Conservation (phyloP, 2,329 filamentous ascomycete genomes). For the Cladosporium phlei region DNA sequence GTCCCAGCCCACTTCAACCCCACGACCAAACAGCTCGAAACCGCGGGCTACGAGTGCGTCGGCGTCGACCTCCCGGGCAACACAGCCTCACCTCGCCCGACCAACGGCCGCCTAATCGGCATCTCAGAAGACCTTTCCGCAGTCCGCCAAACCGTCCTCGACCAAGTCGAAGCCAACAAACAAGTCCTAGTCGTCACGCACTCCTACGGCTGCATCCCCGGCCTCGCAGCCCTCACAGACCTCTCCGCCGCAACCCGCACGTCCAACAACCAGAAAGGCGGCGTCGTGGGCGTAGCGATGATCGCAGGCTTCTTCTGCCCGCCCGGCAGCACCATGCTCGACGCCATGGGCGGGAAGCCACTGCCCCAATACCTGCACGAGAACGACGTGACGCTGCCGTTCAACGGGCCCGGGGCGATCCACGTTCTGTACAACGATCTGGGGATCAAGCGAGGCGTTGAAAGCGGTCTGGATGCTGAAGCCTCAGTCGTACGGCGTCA, state of each 20-base stretch:
- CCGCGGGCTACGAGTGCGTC: conserved; percentile 8
- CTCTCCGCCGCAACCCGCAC: conserved; percentile 11
- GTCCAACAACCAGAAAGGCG: neutral
- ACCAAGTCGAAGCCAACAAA: conserved; percentile 12
- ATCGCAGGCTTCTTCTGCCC: conserved; percentile 14
- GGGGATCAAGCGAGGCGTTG: conserved; percentile 11
- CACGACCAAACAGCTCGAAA: neutral
- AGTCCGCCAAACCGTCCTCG: neutral
- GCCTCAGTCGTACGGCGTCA: conserved; percentile 13
- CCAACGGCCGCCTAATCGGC: conserved; percentile 1
- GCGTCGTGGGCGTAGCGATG: conserved; percentile 6
- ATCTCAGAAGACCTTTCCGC: neutral
- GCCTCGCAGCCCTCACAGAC: conserved; percentile 21
- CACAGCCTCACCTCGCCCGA: neutral
- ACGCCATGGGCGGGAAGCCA: conserved; percentile 11
- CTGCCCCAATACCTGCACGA: conserved; percentile 14
- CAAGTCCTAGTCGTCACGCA: conserved; percentile 26
- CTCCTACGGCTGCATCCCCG: conserved; percentile 26
- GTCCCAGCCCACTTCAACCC: conserved; percentile 13
- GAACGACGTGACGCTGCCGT: conserved; percentile 14
- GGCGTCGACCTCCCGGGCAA: conserved; percentile 9
- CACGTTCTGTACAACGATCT: conserved; percentile 15
- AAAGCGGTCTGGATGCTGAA: conserved; percentile 14
- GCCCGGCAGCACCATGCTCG: conserved; percentile 5
- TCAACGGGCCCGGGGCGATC: conserved; percentile 14